Evolutionary conservation across 163 green algal genomes (phyloP), one percentile per base, ranked within the genome.

Genomic region (Chloroidium sp.): DNA sequence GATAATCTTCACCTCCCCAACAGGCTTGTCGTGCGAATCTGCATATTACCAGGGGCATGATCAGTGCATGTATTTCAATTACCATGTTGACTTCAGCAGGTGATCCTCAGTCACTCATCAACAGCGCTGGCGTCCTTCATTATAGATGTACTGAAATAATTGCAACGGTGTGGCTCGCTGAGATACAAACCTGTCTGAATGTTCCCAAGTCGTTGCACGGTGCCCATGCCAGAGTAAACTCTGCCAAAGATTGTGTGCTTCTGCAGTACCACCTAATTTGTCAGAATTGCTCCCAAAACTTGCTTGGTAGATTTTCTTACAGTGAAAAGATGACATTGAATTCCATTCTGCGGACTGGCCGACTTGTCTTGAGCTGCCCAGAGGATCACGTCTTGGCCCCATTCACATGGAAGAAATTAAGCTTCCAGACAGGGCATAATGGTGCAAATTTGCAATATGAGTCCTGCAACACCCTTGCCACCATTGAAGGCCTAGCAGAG

Each of bases 401-500:
- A 59, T 72, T 57, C 6, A 58, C 36, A 82, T 36, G 64, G 58
- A 61, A 68, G 12, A 69, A 4, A n/a, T 2, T 77, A 67, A 59
- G 12, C 36, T 13, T 77, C 68, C 3, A 13, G 36, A 57, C 14
- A 62, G 67, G 2, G 36, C 36, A 36, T 59, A 80, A 1, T 14
- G 77, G 76, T 69, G 59, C 12, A 58, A 81, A 94, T 92, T 87
- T 97, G 95, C 75, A 82, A 92, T 61, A 92, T 92, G 82, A 98
- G 98, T 36, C 94, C 97, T 86, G 97, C 92, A 2, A 90, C 90
- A 3, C 95, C 95, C 98, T 98, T 57, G 95, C 95, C 89, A 93
- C 92, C 60, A 76, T 87, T 58, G 92, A 82, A 4, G 92, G 83
- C 8, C 89, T 88, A 61, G 89, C 88, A 60, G 62, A 62, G 61